Percentiles rank a stretch among this genome's conserved stretches.
These are phyloP conservation scores for Fusarium humuli DNA, from an alignment of 2,329 filamentous ascomycete species.

Conservation along the genomic window DNA sequence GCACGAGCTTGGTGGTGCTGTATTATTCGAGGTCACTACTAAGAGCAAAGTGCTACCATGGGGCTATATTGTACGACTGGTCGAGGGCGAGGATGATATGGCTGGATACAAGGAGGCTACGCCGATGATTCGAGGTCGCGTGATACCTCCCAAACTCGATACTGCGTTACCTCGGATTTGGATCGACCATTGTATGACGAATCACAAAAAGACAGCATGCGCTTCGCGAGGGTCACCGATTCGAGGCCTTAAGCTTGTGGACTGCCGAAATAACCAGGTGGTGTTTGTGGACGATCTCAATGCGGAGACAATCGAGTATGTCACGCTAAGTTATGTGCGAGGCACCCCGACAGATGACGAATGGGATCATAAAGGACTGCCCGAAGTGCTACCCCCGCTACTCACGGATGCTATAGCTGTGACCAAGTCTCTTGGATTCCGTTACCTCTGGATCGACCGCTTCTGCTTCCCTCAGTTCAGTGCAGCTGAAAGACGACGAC, in stretches of 20 bases:
- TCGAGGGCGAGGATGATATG: constrained; percentile 42
- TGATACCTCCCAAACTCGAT: constrained; percentile 49
- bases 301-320: constrained; percentile 44
- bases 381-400: constrained; percentile 46
- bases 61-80: constrained; percentile 52
- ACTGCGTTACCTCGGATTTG: constrained; percentile 49
- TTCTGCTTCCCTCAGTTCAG: constrained; percentile 51
- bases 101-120: constrained; percentile 38
- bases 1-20: constrained; percentile 51
- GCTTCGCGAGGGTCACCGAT: constrained; percentile 32
- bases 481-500: constrained; percentile 42
- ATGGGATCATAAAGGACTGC: constrained; percentile 37
- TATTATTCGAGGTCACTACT: constrained; percentile 53
- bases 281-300: constrained; percentile 48
- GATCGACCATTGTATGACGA: constrained; percentile 51
- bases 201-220: constrained; percentile 47
- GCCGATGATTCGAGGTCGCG: constrained; percentile 48
- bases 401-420: constrained; percentile 52
- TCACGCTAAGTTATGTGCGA: constrained; percentile 54
- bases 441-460: constrained; percentile 54
- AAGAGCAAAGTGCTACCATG: constrained; percentile 53
- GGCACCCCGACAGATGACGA: constrained; percentile 39
- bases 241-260: constrained; percentile 50
- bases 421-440: constrained; percentile 50
- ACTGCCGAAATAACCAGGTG: constrained; percentile 47